Evolutionary conservation across 1,284 basidiomycete genomes (phyloP).

Genomic region (Tylopilus orsonianus): DNA sequence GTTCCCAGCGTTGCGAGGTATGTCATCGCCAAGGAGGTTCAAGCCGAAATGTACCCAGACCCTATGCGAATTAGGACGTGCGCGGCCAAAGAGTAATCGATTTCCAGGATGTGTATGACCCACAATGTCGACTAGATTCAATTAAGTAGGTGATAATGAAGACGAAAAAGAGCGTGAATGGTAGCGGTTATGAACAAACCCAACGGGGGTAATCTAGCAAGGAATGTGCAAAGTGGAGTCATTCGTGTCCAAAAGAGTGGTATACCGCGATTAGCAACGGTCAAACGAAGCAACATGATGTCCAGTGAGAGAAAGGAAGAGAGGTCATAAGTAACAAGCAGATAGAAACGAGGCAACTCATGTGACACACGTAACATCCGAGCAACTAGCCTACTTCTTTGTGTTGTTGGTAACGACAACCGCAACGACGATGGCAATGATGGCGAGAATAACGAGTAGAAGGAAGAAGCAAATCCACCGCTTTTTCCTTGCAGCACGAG

Average conservation of each 20-base stretch:
- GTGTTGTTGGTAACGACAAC: constrained; percentile 45
- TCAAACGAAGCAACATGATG: constrained; percentile 7
- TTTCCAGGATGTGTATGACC: constrained; percentile 10
- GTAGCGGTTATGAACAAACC: constrained; percentile 4
- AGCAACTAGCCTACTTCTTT: constrained; percentile 21
- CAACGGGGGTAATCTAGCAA: constrained; percentile 14
- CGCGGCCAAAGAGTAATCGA: constrained; percentile 5
- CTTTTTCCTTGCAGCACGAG: constrained; percentile 89
- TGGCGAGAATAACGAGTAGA: constrained; percentile 59
- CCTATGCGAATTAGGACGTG: background rate
- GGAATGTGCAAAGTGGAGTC: constrained; percentile 9
- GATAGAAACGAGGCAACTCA: background rate
- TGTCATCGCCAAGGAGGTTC: background rate
- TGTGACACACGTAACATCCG: background rate
- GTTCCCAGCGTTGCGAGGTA: too few relatives aligned
- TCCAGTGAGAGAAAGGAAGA: constrained; percentile 12
- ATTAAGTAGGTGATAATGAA: constrained; percentile 33
- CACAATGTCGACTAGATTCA: constrained; percentile 27
- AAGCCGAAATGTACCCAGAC: background rate
- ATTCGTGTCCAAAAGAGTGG: constrained; percentile 25
- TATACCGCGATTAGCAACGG: constrained; percentile 4
- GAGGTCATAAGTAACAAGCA: background rate
- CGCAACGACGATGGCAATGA: constrained; percentile 62
- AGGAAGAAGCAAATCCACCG: constrained; percentile 91
- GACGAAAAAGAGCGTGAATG: constrained; percentile 19